These are phyloP conservation scores for Sugiyamaella boreocaroliniensis DNA, from an alignment of 805 yeast genomes.

Conservation along the genomic window DNA sequence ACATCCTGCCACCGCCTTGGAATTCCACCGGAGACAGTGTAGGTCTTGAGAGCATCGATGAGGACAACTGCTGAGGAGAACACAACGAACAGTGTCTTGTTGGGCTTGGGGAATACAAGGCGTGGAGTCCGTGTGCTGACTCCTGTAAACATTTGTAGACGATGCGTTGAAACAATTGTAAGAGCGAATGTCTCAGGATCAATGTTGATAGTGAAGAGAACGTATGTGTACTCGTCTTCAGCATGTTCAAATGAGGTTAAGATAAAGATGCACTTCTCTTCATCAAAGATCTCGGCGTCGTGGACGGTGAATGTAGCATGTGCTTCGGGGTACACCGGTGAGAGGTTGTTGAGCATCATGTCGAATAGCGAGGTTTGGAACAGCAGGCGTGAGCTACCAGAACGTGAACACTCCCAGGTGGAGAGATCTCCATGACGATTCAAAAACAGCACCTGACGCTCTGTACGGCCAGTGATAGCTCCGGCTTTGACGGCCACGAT, in stretches of 20 bases:
- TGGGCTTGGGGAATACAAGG: conserved; percentile 52
- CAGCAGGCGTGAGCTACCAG: conserved; percentile 37
- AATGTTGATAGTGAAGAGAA: conserved; percentile 49
- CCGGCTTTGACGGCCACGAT: conserved; percentile 57
- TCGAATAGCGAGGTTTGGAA: conserved; percentile 34
- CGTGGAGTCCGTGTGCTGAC: conserved; percentile 37
- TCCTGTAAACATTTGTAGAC: conserved; percentile 45
- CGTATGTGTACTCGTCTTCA: conserved; percentile 34
- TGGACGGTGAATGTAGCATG: conserved; percentile 46
- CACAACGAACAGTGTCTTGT: conserved; percentile 53
- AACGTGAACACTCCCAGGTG: conserved; percentile 44
- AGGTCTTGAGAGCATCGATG: conserved; percentile 44
- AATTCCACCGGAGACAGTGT: conserved; percentile 15
- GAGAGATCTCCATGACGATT: conserved; percentile 42
- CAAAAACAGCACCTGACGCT: conserved; percentile 36
- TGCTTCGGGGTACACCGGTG: conserved; percentile 47
- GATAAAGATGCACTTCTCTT: conserved; percentile 40
- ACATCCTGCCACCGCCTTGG: conserved; percentile 73
- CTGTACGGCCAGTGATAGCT: conserved; percentile 45
- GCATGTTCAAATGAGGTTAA: conserved; percentile 39
- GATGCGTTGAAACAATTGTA: conserved; percentile 56
- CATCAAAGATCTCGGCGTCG: conserved; percentile 50
- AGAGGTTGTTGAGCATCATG: conserved; percentile 36
- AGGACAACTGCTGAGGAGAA: conserved; percentile 57
- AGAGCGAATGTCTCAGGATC: conserved; percentile 41